phyloP scores from a whole-genome alignment of 177 flowering plant species.

The Vitis hybrid region DNA sequence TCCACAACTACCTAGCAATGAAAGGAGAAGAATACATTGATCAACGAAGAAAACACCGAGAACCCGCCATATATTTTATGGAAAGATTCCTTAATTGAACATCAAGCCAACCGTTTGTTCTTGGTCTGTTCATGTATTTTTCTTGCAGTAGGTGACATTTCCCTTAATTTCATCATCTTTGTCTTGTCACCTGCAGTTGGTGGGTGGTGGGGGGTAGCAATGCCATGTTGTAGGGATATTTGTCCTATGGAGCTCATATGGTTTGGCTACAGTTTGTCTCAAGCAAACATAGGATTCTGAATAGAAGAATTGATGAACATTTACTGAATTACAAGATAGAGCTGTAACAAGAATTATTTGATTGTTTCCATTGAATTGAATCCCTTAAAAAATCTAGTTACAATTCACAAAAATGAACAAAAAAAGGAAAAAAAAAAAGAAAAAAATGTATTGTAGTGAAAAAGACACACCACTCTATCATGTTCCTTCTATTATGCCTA shows the following conservation, averaged over 20 bases:
- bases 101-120: too few relatives aligned
- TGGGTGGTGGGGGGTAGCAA: not conserved
- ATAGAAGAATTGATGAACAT: not conserved
- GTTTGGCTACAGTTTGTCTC: not conserved
- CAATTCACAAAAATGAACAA: constrained; percentile 14
- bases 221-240: not conserved
- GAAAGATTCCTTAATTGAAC: too few relatives aligned
- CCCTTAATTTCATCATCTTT: too few relatives aligned
- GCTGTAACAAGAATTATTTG: not conserved
- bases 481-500: not conserved
- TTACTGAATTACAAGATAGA: not conserved
- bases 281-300: constrained; percentile 2
- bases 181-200: too few relatives aligned
- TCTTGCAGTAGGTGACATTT: too few relatives aligned
- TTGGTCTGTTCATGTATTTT: too few relatives aligned
- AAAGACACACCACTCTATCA: not conserved
- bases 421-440: not conserved
- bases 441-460: not conserved
- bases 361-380: constrained; percentile 11
- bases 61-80: too few relatives aligned
- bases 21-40: too few relatives aligned
- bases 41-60: too few relatives aligned
- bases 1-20: too few relatives aligned
- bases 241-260: not conserved
- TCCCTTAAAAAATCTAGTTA: constrained; percentile 15